These are phyloP conservation scores for Neoarthrinium moseri DNA, from an alignment of 2,329 filamentous ascomycete species.

Conservation along the genomic window DNA sequence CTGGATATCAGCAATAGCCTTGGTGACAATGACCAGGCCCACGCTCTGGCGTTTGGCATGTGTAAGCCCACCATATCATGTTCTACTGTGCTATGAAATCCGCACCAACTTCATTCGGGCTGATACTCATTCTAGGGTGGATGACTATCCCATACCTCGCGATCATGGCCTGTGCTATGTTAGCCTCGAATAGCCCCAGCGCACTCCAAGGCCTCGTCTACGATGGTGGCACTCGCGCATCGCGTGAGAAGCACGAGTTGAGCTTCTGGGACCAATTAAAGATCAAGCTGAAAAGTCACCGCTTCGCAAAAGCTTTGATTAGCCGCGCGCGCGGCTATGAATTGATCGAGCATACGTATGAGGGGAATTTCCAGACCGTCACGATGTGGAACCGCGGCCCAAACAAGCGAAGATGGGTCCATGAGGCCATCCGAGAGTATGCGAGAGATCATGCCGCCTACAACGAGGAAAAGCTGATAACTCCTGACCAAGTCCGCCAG, in stretches of 20 bases:
- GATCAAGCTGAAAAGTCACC: slow-evolving; percentile 11
- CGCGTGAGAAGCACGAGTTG: slow-evolving; percentile 17
- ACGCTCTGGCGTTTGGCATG: slow-evolving; percentile 30
- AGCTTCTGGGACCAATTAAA: slow-evolving; percentile 19
- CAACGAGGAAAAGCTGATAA: neutral
- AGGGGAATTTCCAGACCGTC: slow-evolving; percentile 26
- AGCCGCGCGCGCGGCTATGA: slow-evolving; percentile 19
- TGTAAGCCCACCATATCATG: slow-evolving; percentile 22
- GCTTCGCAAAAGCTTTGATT: slow-evolving; percentile 12
- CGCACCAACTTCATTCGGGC: no score
- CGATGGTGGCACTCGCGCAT: slow-evolving; percentile 20
- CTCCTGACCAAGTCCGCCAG: slow-evolving; percentile 14
- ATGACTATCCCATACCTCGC: slow-evolving; percentile 32
- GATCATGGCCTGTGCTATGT: slow-evolving; percentile 30
- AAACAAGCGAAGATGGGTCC: slow-evolving; percentile 29
- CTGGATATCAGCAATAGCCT: slow-evolving; percentile 24
- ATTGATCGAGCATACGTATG: slow-evolving; percentile 23
- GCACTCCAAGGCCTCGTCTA: slow-evolving; percentile 28
- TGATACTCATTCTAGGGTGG: slow-evolving; percentile 22
- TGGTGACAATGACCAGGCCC: slow-evolving; percentile 28
- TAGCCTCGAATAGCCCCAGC: slow-evolving; percentile 27
- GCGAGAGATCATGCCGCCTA: slow-evolving; percentile 4
- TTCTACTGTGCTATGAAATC: neutral
- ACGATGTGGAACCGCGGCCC: slow-evolving; percentile 31
- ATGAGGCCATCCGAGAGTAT: slow-evolving; percentile 27